Evolutionary conservation across 2,329 filamentous ascomycete species (phyloP), one percentile per base, ranked within the genome.

Genomic region (Ophiostoma sp.): DNA sequence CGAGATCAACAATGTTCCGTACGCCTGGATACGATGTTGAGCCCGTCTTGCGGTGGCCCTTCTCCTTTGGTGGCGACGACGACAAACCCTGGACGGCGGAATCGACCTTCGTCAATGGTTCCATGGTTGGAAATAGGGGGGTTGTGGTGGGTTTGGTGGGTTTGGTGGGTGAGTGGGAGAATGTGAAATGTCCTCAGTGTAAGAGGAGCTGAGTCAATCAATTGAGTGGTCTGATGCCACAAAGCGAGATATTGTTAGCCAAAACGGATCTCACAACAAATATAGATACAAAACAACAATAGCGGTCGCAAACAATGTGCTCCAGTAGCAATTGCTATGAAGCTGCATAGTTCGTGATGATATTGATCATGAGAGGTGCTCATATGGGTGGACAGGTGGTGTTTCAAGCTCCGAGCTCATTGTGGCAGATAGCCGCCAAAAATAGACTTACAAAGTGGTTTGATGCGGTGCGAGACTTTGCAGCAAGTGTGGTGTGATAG

Each of bases 81-180:
- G 89, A 88, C 79, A 95, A 83, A 83, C 93, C 93, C 81, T 94
- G 91, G 80, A 97, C 90, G 85, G 93, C 94, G 75, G 95, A 97
- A 84, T 98, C 95, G 85, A 97, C 90, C 87, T 97, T 97, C 84
- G 89, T 88, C 81, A 97, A 89, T 79, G 91, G 88, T 82, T 85
- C 84, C 81, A 84, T 83, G 79, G 75, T 82, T 77, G 36, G 36
- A 45, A 42, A 31, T 31, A 48, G 31, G 48, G 48, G 45, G 48
- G 22, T 57, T 63, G 61, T 73, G 39, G 11, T 31, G n/a, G 52
- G 19, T 42, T 50, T 25, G 50, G 50, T 28, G 42, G 42, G 42
- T 48, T 50, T 25, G 50, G 50, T 55, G 42, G 42, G 42, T 17
- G 42, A 28, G 9, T 28, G 50, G 22, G 52, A 61, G 42, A 57